phyloP scores from a whole-genome alignment of 148 eudicot genomes.

The Heliamphora exappendiculata region DNA sequence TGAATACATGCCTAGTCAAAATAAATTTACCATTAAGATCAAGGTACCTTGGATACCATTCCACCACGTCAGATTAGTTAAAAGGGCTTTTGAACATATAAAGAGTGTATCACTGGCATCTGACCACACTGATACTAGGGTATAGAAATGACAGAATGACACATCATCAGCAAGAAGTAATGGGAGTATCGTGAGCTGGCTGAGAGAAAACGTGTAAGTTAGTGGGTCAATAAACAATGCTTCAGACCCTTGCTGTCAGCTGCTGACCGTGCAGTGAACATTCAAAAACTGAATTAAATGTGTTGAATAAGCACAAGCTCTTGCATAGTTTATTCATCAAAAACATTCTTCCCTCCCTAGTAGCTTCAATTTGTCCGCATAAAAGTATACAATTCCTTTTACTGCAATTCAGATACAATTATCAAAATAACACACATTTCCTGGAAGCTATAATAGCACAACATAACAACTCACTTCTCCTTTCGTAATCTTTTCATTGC shows the following conservation, averaged over 20 bases:
- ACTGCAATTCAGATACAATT: background rate
- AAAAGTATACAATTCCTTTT: background rate
- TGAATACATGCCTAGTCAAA: background rate
- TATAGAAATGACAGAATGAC: no score
- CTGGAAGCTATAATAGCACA: background rate
- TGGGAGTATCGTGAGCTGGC: background rate
- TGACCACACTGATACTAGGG: background rate
- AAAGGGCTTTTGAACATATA: background rate
- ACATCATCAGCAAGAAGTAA: background rate
- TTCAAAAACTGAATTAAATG: background rate
- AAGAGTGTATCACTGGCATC: background rate
- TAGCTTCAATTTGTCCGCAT: background rate
- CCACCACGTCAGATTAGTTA: background rate
- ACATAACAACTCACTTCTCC: conserved; percentile 59
- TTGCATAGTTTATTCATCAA: background rate
- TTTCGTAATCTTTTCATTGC: conserved; percentile 76
- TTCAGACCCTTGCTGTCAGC: background rate
- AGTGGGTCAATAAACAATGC: background rate
- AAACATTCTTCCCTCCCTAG: background rate
- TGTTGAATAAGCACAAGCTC: background rate
- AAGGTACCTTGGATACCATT: background rate
- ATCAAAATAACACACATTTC: background rate
- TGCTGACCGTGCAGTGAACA: background rate
- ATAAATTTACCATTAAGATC: no score
- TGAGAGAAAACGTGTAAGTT: background rate